phyloP scores from a whole-genome alignment of 1,139 yeast species.

The Candida pseudocylindracea region DNA sequence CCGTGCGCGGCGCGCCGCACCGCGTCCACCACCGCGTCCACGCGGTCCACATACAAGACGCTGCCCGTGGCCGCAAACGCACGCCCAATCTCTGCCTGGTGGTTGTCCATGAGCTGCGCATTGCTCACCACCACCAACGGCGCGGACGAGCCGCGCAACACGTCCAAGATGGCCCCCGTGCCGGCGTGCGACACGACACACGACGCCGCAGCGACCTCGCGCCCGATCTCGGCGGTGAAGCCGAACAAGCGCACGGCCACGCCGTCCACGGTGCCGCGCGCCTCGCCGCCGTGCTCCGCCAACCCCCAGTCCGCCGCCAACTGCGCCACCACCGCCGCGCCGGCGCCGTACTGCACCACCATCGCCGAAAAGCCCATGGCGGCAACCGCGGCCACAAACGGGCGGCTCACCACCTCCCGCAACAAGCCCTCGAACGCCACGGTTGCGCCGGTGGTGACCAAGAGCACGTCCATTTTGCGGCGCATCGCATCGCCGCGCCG shows the following conservation, averaged over 20 bases:
- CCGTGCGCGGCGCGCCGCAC: too few relatives aligned
- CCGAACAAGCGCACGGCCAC: constrained; percentile 9
- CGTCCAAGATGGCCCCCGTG: constrained; percentile 78
- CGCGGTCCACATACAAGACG: not conserved
- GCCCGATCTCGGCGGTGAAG: constrained; percentile 18
- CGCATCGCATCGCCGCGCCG: too few relatives aligned
- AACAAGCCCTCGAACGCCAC: constrained; percentile 48
- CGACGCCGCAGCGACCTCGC: constrained; percentile 18
- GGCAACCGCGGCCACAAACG: constrained; percentile 14
- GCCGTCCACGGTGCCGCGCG: constrained; percentile 3
- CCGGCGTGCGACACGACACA: constrained; percentile 81
- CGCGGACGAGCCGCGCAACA: constrained; percentile 24
- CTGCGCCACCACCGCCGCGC: constrained; percentile 1
- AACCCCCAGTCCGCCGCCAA: constrained; percentile 2
- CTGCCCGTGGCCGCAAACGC: constrained; percentile 15
- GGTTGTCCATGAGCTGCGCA: constrained; percentile 57
- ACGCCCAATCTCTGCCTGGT: constrained; percentile 59
- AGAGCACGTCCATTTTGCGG: constrained; percentile 1
- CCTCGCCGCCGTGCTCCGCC: constrained; percentile 2
- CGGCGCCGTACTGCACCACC: constrained; percentile 47
- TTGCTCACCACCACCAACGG: constrained; percentile 55
- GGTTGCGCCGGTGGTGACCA: constrained; percentile 74
- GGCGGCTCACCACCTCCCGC: constrained; percentile 10
- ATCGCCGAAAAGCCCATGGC: constrained; percentile 15
- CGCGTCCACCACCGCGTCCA: too few relatives aligned